Evolutionary conservation across 1,284 basidiomycete species (phyloP), one percentile per base, ranked within the genome.

Genomic region (Ceratobasidium sp.): DNA sequence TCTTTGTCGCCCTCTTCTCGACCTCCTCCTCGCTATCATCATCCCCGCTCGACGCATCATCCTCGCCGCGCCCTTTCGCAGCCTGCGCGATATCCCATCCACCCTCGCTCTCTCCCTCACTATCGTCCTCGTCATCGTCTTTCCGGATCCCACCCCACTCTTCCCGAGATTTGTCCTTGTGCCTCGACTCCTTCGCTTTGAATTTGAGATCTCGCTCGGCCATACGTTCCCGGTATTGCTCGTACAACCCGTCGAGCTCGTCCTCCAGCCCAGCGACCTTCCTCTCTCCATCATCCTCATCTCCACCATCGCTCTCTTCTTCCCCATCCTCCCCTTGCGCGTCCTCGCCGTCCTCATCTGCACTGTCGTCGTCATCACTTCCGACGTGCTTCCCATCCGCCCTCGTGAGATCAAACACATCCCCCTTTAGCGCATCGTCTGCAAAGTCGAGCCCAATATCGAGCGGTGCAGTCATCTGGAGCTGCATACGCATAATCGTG

Each of bases 391-490:
- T 83, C 15, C 82, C 81, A 81, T 93, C 90, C 15, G 90, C 88
- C 56, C 88, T 85, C 59, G 86, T 89, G 44, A 98, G 87, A 80
- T 97, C 94, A 79, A 98, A 98, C 51, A 97, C 86, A 79, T 98
- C 95, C 72, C 85, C 85, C 22, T 85, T 87, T 8, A 97, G 86
- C 11, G 91, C 87, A 15, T 88, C 84, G 80, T 97, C 95, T 53
- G 86, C 86, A 79, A 93, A 91, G 79, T 99, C 96, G 79, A 99
- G 85, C 82, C 97, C 98, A 77, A 98, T 96, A 77, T 99, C 96
- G 80, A 97, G 85, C 29, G 96, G 98, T 8, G 96, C 96, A 7
- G 93, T 96, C 98, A 99, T 99, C 81, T 95, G 93, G 59, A 99
- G 88, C 82, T 99, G 98, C 89, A 99, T 94, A 76, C 97, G 93